Percentiles rank a stretch among this genome's conserved stretches.
Evolutionary conservation across 2,329 filamentous ascomycete species (phyloP).

Genomic region (Fusarium subtropicale): DNA sequence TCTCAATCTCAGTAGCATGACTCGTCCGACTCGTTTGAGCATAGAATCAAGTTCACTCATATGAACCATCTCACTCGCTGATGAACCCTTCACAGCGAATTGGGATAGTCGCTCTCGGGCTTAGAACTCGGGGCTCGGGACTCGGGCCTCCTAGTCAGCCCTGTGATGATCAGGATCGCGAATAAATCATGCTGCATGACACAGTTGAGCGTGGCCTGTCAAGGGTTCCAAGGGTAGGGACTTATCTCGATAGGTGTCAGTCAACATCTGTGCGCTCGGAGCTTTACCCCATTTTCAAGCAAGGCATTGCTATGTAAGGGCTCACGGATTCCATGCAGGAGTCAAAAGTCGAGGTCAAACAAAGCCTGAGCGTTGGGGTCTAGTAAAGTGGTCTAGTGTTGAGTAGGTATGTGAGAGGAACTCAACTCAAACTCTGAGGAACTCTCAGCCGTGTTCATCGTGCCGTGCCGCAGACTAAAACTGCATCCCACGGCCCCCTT

Average conservation of each 20-base stretch:
- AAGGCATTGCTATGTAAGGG: neutral
- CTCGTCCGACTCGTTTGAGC: neutral
- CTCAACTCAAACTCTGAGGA: neutral
- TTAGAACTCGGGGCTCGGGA: too few relatives aligned
- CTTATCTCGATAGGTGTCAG: neutral
- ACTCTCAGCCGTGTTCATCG: constrained; percentile 23
- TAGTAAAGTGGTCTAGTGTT: neutral
- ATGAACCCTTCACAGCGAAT: neutral
- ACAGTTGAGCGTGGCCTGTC: neutral
- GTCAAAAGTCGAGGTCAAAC: neutral
- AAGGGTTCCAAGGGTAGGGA: neutral
- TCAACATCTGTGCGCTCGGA: constrained; percentile 21
- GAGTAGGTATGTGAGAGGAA: neutral
- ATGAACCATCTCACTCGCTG: neutral
- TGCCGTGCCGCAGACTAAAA: constrained; percentile 9
- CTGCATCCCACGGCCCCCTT: neutral
- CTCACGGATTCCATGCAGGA: neutral
- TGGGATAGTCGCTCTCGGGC: neutral
- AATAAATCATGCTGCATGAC: neutral
- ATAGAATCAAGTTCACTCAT: constrained; percentile 7
- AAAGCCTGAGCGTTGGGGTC: neutral
- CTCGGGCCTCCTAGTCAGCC: neutral
- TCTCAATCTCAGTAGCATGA: neutral
- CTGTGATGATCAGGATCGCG: neutral
- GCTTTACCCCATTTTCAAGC: constrained; percentile 13